Base-by-base conservation (phyloP, 1,284 basidiomycete species). In the Marasmius fiardii region DNA sequence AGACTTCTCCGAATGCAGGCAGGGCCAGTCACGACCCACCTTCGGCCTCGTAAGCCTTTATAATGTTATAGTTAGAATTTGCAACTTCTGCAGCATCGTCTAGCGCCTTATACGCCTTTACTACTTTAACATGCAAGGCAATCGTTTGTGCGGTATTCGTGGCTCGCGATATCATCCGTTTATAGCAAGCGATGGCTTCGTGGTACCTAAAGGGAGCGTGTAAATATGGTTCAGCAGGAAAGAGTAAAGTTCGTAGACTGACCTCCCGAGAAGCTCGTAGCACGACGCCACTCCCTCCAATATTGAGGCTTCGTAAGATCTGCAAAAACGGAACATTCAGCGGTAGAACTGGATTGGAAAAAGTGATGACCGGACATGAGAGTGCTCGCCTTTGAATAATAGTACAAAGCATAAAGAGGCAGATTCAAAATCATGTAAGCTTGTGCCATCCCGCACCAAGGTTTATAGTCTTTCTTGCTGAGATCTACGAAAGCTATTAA, bases 371-470 rank as follows among this genome's bases (percentile, higher is more conserved):
- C 44, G 26, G 11, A 58, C 57, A 37, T 58, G 8, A 58, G 41
- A 33, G 47, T 45, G 4, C 45, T 31, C 12, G 54, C 54, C 24
- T 58, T 51, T 44, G 49, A 54, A 47, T 50, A 58, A 41, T 64
- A 65, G 52, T 62, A 55, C 39, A 64, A 39, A 35, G 61, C 57
- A 56, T 63, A 65, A 6, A 55, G 34, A 4, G 54, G 58, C 60
- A 65, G 62, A 33, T 43, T 51, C 43, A 65, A 49, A 12, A 56
- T 51, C 23, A 51, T 55, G 47, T 65, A 65, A 37, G 62, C 57
- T 55, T 63, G 61, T 21, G 62, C 64, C 41, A 65, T 50, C 14
- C 62, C 61, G n/a, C 54, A 56, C 64, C 64, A 65, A 14, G 63
- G 60, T 21, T 62, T 59, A 31, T 59, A 63, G 45, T 65, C 64